Evolutionary conservation across 1,139 yeast species (phyloP), one percentile per base, ranked within the genome.

Genomic region (Yamadazyma diospyri): DNA sequence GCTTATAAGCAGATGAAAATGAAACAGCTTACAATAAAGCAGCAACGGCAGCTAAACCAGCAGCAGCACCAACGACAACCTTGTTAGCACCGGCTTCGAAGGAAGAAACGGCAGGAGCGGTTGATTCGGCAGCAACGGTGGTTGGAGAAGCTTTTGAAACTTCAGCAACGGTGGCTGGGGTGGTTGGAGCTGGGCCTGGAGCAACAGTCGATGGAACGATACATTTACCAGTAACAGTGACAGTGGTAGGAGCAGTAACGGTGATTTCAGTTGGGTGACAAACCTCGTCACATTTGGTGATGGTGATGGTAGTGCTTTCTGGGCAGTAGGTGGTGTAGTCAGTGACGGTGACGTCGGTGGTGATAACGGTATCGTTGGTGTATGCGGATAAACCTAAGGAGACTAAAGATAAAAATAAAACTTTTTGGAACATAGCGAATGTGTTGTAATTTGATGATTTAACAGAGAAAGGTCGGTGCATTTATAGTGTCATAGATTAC

Each of bases 301-400:
- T 57, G 62, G 64, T 63, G 64, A 64, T 59, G 40, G 61, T 59
- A 38, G 71, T 63, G 29, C 69, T 47, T 37, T 48, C 58, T 51
- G 72, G 71, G 48, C 71, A 65, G 64, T 61, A 65, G 43, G 71
- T 64, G 55, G 66, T 59, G 62, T 47, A 64, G 57, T 60, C 69
- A 46, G 72, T 64, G 45, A 62, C 64, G 37, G 60, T 64, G 41
- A 64, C 46, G 42, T 62, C 64, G 40, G 69, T 61, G 38, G 47
- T 43, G 36, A 43, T 32, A 27, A 41, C 42, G 60, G 72, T 64
- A 50, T 63, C 61, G 47, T 70, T 64, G 39, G 55, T 57, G 62
- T 55, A 58, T 42, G 53, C 53, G 42, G 57, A 60, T 38, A 67
- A 62, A 35, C 59, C 53, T 35, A 56, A 66, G 42, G 57, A 57